phyloP scores from a whole-genome alignment of 2,329 filamentous ascomycete species.

The Orbilia quercus region DNA sequence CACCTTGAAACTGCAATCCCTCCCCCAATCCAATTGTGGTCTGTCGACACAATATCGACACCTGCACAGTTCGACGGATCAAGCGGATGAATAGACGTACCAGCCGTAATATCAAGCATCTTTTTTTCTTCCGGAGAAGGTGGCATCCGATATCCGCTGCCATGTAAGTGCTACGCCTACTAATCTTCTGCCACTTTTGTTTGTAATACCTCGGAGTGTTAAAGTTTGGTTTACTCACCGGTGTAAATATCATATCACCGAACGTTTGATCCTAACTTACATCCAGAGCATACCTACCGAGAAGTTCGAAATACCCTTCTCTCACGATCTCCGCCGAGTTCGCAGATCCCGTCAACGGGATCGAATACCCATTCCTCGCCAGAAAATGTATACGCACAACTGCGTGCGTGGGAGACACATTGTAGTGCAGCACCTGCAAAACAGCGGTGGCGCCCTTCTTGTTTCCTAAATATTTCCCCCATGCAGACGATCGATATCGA shows the following conservation, averaged over 20 bases:
- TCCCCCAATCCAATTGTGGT: slow-evolving; percentile 1
- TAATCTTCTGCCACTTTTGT: too few relatives aligned
- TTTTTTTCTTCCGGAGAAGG: background rate
- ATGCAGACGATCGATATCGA: slow-evolving; percentile 14
- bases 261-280: too few relatives aligned
- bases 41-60: background rate
- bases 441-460: too few relatives aligned
- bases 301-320: too few relatives aligned
- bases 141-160: background rate
- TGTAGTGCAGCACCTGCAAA: too few relatives aligned
- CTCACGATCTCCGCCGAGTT: background rate
- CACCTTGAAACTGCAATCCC: background rate
- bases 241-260: too few relatives aligned
- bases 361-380: background rate
- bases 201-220: too few relatives aligned
- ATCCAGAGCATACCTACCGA: too few relatives aligned
- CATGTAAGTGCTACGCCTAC: background rate
- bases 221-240: too few relatives aligned
- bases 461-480: background rate
- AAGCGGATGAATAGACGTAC: slow-evolving; percentile 3
- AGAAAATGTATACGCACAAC: too few relatives aligned
- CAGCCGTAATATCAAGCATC: background rate
- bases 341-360: background rate
- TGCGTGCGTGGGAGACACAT: too few relatives aligned
- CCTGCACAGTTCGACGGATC: slow-evolving; percentile 1